phyloP scores from a whole-genome alignment of 768 basidiomycete genomes.

The Suillus sp. region DNA sequence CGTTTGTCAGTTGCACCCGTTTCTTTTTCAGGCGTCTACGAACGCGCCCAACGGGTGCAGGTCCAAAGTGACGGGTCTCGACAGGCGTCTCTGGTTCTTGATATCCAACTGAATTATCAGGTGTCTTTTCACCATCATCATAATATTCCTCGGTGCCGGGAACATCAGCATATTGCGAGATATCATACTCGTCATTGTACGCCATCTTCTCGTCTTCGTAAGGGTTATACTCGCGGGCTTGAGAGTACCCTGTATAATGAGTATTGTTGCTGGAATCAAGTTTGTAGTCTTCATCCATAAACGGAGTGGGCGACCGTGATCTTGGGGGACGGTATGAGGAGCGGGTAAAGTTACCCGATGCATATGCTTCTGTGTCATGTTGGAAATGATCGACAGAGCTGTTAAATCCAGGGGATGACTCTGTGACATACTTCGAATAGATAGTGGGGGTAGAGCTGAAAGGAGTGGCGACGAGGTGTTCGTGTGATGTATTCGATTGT shows the following conservation, averaged over 20 bases:
- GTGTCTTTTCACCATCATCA: conserved; percentile 27
- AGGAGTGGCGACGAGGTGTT: conserved; percentile 26
- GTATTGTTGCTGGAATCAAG: conserved; percentile 57
- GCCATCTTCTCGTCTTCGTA: conserved; percentile 29
- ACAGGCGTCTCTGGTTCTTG: conserved; percentile 53
- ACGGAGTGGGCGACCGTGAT: conserved; percentile 78
- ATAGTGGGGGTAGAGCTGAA: conserved; percentile 24
- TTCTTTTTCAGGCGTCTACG: conserved; percentile 78
- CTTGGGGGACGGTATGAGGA: conserved; percentile 52
- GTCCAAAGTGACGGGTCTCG: conserved; percentile 84
- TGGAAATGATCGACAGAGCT: conserved; percentile 56
- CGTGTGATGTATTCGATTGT: conserved; percentile 18
- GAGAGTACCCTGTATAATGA: conserved; percentile 51
- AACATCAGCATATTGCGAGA: conserved; percentile 32
- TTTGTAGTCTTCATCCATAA: conserved; percentile 73
- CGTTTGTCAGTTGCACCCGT: conserved; percentile 80
- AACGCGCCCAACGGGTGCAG: conserved; percentile 80
- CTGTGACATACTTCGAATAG: conserved; percentile 14
- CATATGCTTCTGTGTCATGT: conserved; percentile 68
- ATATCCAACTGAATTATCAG: conserved; percentile 29
- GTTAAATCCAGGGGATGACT: conserved; percentile 37
- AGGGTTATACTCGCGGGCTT: conserved; percentile 16
- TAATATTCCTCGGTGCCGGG: conserved; percentile 22
- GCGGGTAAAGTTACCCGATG: conserved; percentile 60
- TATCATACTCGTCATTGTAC: conserved; percentile 32